These are phyloP conservation scores for Fusarium phyllophilum DNA, from an alignment of 2,329 filamentous ascomycete genomes.

Conservation along the genomic window DNA sequence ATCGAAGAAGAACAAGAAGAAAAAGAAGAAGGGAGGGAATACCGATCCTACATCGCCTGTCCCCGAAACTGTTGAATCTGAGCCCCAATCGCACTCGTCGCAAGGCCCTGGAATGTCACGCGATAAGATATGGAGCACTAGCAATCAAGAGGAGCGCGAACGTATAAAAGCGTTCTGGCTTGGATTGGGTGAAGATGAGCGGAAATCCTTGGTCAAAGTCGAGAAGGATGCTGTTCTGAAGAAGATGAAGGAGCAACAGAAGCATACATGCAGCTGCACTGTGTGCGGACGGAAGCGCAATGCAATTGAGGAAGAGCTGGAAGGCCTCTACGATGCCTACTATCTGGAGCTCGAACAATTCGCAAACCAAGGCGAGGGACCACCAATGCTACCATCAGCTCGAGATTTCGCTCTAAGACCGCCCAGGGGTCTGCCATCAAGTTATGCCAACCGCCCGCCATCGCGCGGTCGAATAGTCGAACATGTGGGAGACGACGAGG, in stretches of 20 bases:
- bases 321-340: constrained; percentile 97
- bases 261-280: constrained; percentile 97
- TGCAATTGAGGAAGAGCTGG: constrained; percentile 96
- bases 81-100: constrained; percentile 43
- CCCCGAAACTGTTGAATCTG: constrained; percentile 26
- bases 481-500: constrained; percentile 67
- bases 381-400: constrained; percentile 62
- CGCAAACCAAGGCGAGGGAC: constrained; percentile 81
- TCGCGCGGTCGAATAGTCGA: constrained; percentile 79
- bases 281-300: constrained; percentile 96
- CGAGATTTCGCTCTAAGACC: constrained; percentile 71
- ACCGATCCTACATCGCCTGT: constrained; percentile 36
- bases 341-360: constrained; percentile 98
- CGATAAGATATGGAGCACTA: constrained; percentile 98
- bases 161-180: constrained; percentile 99
- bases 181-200: constrained; percentile 90
- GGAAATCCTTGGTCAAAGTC: constrained; percentile 94
- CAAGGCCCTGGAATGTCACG: constrained; percentile 65
- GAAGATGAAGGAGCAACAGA: constrained; percentile 99
- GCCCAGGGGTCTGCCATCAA: constrained; percentile 66
- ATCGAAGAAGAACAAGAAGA: constrained; percentile 73
- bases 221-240: constrained; percentile 97
- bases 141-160: constrained; percentile 91
- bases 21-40: constrained; percentile 67
- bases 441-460: constrained; percentile 74